These are phyloP conservation scores for Atkinsonella texensis DNA, from an alignment of 2,329 filamentous ascomycete genomes.

Conservation along the genomic window DNA sequence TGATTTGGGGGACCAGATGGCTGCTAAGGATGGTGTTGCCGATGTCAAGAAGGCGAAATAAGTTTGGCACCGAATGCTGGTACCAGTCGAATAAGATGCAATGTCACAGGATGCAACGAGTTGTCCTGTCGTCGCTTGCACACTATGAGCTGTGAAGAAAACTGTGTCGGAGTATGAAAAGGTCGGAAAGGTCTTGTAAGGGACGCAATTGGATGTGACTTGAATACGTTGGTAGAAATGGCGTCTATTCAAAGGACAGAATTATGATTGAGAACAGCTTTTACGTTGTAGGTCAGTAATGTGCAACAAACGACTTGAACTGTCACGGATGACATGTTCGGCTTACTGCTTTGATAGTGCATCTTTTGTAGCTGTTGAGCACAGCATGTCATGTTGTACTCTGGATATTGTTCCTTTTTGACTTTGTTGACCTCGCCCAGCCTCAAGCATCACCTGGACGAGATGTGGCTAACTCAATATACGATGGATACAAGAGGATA, in stretches of 20 bases:
- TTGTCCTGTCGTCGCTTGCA: background rate
- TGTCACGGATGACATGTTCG: too few relatives aligned
- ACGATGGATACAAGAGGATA: too few relatives aligned
- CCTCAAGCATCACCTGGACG: too few relatives aligned
- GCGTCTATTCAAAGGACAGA: background rate
- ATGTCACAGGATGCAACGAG: background rate
- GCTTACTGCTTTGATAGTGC: too few relatives aligned
- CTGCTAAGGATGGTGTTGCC: conserved; percentile 38
- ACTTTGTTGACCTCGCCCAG: too few relatives aligned
- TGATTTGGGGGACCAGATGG: conserved; percentile 72
- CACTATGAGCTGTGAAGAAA: background rate
- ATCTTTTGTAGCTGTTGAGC: too few relatives aligned
- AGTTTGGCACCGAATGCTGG: background rate
- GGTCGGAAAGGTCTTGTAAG: too few relatives aligned
- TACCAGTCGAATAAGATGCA: background rate
- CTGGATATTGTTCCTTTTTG: too few relatives aligned
- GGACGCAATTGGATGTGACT: background rate
- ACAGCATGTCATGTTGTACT: too few relatives aligned
- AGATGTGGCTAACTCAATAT: too few relatives aligned
- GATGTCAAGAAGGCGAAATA: conserved; percentile 44
- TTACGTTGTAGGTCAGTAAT: background rate
- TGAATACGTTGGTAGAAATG: background rate
- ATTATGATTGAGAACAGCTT: background rate
- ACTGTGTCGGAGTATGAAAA: background rate
- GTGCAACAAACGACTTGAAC: too few relatives aligned